phyloP scores from a whole-genome alignment of 2,329 filamentous ascomycete genomes.

The Monosporascus sp. region DNA sequence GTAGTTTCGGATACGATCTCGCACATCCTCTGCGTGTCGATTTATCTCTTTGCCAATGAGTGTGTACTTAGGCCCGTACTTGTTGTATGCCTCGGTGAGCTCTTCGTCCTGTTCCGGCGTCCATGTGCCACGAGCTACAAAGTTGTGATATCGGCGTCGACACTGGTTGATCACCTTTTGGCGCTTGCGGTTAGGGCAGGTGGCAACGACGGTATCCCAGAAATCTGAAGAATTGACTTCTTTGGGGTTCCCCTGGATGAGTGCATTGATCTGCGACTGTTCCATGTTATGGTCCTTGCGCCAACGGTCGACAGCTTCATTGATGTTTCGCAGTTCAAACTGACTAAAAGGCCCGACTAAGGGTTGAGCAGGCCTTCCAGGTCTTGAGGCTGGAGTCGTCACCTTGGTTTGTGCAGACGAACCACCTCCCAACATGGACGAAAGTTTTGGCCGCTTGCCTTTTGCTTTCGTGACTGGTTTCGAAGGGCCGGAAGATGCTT shows the following conservation, averaged over 20 bases:
- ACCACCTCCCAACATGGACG: slow-evolving; percentile 11
- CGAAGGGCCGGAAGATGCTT: slow-evolving; percentile 7
- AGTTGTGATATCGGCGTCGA: slow-evolving; percentile 62
- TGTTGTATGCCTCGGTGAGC: slow-evolving; percentile 39
- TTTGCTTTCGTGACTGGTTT: slow-evolving; percentile 6
- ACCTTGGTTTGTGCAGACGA: background rate
- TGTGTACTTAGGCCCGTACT: slow-evolving; percentile 54
- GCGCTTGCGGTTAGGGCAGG: slow-evolving; percentile 44
- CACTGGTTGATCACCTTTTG: slow-evolving; percentile 51
- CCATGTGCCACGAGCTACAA: slow-evolving; percentile 54
- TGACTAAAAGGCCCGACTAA: slow-evolving; percentile 36
- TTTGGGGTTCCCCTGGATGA: slow-evolving; percentile 29
- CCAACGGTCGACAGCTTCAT: slow-evolving; percentile 38
- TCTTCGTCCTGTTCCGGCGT: slow-evolving; percentile 52
- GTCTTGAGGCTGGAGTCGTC: slow-evolving; percentile 1
- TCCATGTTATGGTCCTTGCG: slow-evolving; percentile 36
- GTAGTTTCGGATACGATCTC: slow-evolving; percentile 67
- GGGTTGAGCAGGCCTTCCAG: slow-evolving; percentile 3
- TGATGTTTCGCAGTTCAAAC: slow-evolving; percentile 36
- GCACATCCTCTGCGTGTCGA: slow-evolving; percentile 59
- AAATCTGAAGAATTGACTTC: slow-evolving; percentile 32
- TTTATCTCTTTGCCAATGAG: slow-evolving; percentile 57
- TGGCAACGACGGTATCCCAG: slow-evolving; percentile 43
- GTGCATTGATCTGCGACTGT: slow-evolving; percentile 41
- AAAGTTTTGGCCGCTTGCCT: slow-evolving; percentile 14